These are phyloP conservation scores for Musa itinerans DNA, from an alignment of 176 grass and related monocot species.

Conservation along the genomic window DNA sequence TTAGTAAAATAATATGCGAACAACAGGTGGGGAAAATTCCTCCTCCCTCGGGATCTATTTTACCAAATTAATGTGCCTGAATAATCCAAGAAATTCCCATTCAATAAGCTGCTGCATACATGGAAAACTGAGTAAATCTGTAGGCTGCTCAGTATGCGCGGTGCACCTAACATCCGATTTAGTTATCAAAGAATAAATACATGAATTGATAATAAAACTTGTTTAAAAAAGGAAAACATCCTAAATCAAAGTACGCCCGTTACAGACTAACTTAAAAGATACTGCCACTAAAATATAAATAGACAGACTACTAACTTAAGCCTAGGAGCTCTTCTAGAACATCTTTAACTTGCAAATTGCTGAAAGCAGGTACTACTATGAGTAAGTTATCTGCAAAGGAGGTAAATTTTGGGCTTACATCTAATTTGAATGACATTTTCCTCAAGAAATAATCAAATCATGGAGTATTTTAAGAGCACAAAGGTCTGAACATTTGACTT, in stretches of 20 bases:
- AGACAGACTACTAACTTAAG: no score
- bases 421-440: neutral
- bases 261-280: neutral
- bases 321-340: neutral
- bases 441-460: neutral
- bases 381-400: neutral
- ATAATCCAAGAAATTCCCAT: no score
- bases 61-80: no score
- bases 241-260: neutral
- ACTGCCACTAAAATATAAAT: neutral
- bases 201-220: neutral
- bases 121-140: conserved; percentile 41
- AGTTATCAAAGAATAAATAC: neutral
- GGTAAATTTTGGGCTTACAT: neutral
- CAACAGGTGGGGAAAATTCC: no score
- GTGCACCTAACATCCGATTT: conserved; percentile 15
- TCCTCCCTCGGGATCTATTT: no score
- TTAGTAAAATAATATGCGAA: neutral
- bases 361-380: neutral
- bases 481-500: neutral
- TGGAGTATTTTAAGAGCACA: no score
- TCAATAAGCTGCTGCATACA: neutral
- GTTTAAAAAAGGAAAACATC: neutral
- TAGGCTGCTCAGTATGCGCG: conserved; percentile 26
- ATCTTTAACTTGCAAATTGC: neutral